Base-by-base conservation (phyloP, 345 rosid species). In the Ricinus communis region DNA sequence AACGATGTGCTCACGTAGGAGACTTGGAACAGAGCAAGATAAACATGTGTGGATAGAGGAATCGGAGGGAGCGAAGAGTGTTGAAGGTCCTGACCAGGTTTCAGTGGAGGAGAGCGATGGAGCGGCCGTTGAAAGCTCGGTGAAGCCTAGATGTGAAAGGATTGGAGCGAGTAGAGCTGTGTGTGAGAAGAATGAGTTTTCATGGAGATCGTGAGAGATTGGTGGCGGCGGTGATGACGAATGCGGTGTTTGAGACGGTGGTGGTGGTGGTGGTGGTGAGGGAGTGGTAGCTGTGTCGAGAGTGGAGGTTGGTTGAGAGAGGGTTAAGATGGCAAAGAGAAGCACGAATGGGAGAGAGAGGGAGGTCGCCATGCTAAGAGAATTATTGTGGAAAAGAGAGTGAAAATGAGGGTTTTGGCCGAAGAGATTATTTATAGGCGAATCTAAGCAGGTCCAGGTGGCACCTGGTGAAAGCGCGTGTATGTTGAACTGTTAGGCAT, bases 1-100 rank as follows among this genome's bases (percentile, higher is more conserved):
- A 65, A 88, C 85, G 22, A 88, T 76, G 84, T 86, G 90, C 69
- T 88, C 93, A 10, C 82, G 87, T 80, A 88, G 90, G 71, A 88
- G 81, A 53, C 73, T 70, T 2, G 83, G 79, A 16, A 70, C 50
- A 19, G 87, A 82, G 75, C 90, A 88, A 36, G 90, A 79, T 56
- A 46, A 43, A 72, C 90, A 86, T 0, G 87, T 65, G 21, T 76
- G 75, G 76, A 86, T 53, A 18, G 93, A 85, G 65, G 89, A 72
- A 56, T 85, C 88, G 18, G 87, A 80, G 13, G 93, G 85, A 54
- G 90, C 90, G 61, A 88, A 88, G 73, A 88, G 67, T 52, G 93
- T 88, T 51, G 83, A 85, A 5, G 90, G 93, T 3, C 90, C 89
- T n/a, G 83, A 80, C 93, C 87, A 85, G 24, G 71, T 52, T 62